phyloP scores from a whole-genome alignment of 148 eudicot genomes.

The Rhododendron simsii region DNA sequence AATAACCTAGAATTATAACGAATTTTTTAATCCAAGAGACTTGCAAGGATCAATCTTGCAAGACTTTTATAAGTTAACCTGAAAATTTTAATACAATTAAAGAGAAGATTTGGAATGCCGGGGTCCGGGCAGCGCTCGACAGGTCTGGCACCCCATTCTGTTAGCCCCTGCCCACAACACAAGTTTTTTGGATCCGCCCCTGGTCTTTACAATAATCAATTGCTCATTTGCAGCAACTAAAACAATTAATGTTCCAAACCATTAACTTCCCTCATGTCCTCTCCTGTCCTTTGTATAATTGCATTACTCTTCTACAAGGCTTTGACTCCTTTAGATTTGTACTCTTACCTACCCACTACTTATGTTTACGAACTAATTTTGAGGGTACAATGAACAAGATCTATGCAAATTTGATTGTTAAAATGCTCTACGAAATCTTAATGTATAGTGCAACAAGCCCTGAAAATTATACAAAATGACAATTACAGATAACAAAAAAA shows the following conservation, averaged over 20 bases:
- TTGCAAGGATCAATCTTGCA: not conserved
- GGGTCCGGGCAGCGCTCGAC: not conserved
- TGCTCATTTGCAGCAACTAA: not conserved
- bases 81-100: not conserved
- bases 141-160: not conserved
- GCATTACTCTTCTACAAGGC: not conserved
- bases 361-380: not conserved
- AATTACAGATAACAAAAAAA: not conserved
- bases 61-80: not conserved
- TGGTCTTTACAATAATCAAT: not conserved
- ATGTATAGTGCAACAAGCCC: not conserved
- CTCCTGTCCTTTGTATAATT: not conserved
- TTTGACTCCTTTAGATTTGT: not conserved
- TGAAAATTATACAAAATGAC: not conserved
- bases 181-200: not conserved
- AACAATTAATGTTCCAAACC: not conserved
- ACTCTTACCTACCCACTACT: not conserved
- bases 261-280: not conserved
- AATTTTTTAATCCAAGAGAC: not conserved
- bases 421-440: not conserved
- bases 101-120: not conserved
- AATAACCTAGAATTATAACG: not conserved
- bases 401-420: not conserved
- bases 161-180: not conserved
- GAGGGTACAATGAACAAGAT: not conserved